These are phyloP conservation scores for Naganishia cerealis DNA, from an alignment of 1,284 basidiomycete genomes.

Conservation along the genomic window DNA sequence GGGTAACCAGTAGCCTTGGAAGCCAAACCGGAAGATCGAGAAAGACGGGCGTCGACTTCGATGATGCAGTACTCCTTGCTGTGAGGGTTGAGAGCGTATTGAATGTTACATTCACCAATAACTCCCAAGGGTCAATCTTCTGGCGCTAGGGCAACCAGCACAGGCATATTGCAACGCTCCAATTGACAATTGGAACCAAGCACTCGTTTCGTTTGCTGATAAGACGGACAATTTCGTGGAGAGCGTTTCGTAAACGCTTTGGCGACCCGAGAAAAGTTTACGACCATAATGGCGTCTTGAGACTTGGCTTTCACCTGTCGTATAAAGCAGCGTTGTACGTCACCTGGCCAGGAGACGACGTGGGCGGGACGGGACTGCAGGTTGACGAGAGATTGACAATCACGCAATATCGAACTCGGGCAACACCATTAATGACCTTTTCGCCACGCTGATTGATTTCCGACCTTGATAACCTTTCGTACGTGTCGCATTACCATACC, in stretches of 20 bases:
- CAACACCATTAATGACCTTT: conserved; percentile 86
- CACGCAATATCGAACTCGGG: conserved; percentile 95
- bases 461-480: conserved; percentile 86
- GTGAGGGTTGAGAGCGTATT: too few relatives aligned
- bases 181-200: conserved; percentile 93
- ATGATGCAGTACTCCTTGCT: too few relatives aligned
- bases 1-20: too few relatives aligned
- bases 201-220: conserved; percentile 75
- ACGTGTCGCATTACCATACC: conserved; percentile 97
- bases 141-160: too few relatives aligned
- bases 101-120: too few relatives aligned
- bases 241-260: conserved; percentile 87
- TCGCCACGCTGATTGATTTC: conserved; percentile 82
- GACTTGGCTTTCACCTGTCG: conserved; percentile 88
- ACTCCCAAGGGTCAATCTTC: too few relatives aligned
- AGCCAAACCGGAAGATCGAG: too few relatives aligned
- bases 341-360: conserved; percentile 98
- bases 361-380: conserved; percentile 93
- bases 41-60: too few relatives aligned
- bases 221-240: conserved; percentile 90
- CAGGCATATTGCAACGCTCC: conserved; percentile 98
- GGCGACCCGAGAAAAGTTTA: conserved; percentile 92
- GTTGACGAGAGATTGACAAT: conserved; percentile 94
- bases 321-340: conserved; percentile 98
- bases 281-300: conserved; percentile 99